Conservation (phyloP, 305 asterid species). For the Withania somnifera region DNA sequence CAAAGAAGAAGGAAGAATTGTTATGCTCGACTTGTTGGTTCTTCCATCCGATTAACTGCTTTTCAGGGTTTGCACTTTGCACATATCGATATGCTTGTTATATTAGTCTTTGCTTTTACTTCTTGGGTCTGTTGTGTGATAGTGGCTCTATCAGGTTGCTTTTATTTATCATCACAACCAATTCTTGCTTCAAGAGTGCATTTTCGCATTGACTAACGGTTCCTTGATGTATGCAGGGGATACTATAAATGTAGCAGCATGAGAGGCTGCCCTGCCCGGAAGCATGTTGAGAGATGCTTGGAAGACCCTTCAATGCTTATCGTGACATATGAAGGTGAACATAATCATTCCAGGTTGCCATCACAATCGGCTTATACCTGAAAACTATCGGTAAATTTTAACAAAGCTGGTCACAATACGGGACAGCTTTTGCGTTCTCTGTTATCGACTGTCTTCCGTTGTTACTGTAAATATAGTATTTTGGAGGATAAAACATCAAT, state of each 20-base stretch:
- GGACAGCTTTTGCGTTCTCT: not conserved
- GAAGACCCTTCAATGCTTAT: constrained; percentile 84
- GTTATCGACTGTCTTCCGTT: constrained; percentile 8
- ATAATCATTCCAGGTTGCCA: constrained; percentile 61
- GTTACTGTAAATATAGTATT: constrained; percentile 16
- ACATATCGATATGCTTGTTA: not conserved
- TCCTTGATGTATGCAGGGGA: constrained; percentile 41
- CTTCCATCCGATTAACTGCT: not conserved
- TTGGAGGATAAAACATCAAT: not conserved
- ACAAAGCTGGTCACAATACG: not conserved
- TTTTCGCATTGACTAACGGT: not conserved
- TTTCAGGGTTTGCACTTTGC: not conserved
- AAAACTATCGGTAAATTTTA: not conserved
- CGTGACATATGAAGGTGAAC: constrained; percentile 94
- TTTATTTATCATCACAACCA: not conserved
- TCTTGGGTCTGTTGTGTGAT: not conserved
- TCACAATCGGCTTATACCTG: constrained; percentile 50
- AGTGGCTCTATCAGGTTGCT: not conserved
- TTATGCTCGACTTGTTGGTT: not conserved
- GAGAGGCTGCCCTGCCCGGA: constrained; percentile 94
- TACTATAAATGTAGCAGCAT: constrained; percentile 90
- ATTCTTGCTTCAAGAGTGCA: not conserved
- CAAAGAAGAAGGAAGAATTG: not conserved
- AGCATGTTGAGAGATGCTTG: constrained; percentile 80
- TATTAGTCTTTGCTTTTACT: not conserved